Conservation (phyloP, 73 alveolate species). For the Paramecium pentaurelia region DNA sequence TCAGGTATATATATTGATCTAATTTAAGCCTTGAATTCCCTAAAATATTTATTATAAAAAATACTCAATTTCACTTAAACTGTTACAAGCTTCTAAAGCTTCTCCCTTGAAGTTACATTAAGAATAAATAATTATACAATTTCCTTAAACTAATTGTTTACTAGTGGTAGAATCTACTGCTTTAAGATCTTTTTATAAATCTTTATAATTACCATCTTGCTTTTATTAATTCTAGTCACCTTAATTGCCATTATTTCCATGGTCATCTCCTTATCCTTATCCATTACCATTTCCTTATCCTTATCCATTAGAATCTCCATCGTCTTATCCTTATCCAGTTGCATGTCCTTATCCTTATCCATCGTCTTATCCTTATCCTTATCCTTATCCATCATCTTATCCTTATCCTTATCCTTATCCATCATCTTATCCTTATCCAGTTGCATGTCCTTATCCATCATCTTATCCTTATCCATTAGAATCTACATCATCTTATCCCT, state of each 20-base stretch:
- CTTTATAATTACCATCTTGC: neutral
- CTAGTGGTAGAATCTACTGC: neutral
- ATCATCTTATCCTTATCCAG: neutral
- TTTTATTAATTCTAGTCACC: neutral
- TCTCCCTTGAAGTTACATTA: conserved; percentile 44
- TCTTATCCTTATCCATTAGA: neutral
- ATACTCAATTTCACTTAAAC: conserved; percentile 38
- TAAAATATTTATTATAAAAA: neutral
- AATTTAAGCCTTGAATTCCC: conserved; percentile 18
- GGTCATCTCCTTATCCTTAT: neutral
- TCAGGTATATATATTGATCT: conserved; percentile 30
- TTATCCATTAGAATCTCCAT: neutral
- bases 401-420: neutral
- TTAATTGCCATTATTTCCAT: neutral
- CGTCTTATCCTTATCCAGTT: neutral
- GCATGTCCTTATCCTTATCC: neutral
- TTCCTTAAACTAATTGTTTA: neutral
- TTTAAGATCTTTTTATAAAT: neutral
- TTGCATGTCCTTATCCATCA: neutral
- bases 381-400: too few species aligned
- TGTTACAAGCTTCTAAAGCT: conserved; percentile 4
- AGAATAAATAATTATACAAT: conserved; percentile 19
- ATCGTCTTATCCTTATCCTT: neutral
- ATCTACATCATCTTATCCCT: neutral
- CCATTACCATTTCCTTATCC: neutral